phyloP scores from a whole-genome alignment of 2,329 filamentous ascomycete genomes.

The Pyrenophora teres region DNA sequence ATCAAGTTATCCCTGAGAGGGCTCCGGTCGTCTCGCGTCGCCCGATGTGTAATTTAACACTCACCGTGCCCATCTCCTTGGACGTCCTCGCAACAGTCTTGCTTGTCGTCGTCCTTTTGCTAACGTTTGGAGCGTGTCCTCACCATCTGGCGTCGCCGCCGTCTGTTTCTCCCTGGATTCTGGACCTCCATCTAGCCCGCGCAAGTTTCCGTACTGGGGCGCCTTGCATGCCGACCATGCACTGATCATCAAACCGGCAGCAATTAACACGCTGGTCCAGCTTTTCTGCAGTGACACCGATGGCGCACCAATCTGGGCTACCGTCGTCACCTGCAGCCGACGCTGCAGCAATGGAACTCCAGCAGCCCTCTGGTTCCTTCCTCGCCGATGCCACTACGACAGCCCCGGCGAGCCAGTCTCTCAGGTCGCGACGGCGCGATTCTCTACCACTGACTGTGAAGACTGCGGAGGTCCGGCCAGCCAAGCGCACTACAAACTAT shows the following conservation, averaged over 20 bases:
- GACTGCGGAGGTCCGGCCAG: conserved; percentile 22
- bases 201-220: conserved; percentile 2
- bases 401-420: conserved; percentile 23
- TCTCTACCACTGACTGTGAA: conserved; percentile 32
- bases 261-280: conserved; percentile 3
- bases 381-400: conserved; percentile 3
- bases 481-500: conserved; percentile 42
- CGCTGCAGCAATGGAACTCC: conserved; percentile 8
- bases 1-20: conserved; percentile 6
- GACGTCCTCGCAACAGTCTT: not conserved
- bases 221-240: conserved; percentile 12
- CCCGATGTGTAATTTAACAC: conserved; percentile 14
- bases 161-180: not conserved
- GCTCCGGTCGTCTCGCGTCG: conserved; percentile 7
- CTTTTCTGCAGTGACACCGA: conserved; percentile 4
- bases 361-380: conserved; percentile 6
- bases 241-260: conserved; percentile 7
- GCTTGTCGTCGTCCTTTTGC: conserved; percentile 1
- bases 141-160: not conserved
- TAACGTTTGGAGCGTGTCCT: not conserved
- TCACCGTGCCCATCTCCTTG: conserved; percentile 6
- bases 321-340: conserved; percentile 3
- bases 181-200: not conserved
- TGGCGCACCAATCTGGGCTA: conserved; percentile 4
- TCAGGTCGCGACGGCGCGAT: conserved; percentile 34